Base-by-base conservation (phyloP, 2,329 filamentous ascomycete species). In the Exophiala viscosa region DNA sequence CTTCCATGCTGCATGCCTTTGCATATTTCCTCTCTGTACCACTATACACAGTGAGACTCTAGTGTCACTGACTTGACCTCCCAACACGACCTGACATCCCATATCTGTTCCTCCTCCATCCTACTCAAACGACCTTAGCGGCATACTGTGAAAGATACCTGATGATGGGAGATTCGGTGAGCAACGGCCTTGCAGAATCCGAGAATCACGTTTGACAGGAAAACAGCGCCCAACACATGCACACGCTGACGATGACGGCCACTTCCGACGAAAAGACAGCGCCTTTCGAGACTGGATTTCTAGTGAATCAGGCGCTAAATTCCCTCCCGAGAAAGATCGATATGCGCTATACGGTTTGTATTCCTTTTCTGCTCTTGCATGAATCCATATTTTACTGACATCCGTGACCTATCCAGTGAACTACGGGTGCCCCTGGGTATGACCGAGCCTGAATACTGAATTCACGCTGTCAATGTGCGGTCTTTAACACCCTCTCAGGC, bases 361-460 rank as follows among this genome's bases (percentile, higher is more conserved):
- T 5, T 28, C 23, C 5, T 28, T 28, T 28, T 28, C 23, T 5
- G n/a, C 5, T 28, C 5, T 28, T 28, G 23, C 8, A 28, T 23
- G 20, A 3, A 3, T 23, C 3, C 6, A n/a, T 23, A 23, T 6
- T 6, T 23, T 23, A 23, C 20, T 23, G 20, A 23, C 20, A 23
- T 23, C 6, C 3, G 20, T 3, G 20, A 3, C 6, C 20, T 3
- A 6, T 23, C 20, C 6, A n/a, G 65, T 84, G 41, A 80, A 81
- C 36, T 75, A 76, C 4, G 77, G 76, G 5, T 86, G 84, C 59
- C 83, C 83, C 3, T 86, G 83, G 62, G 83, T 60, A 57, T 17
- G 59, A 35, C 7, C 5, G 10, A 20, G 11, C 34, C 15, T 34
- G 15, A 7, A 23, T 17, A 39, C 35, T 11, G 20, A 3, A 6